Base-by-base conservation (phyloP, 75 land plant genomes). In the Selaginella tamariscina region DNA sequence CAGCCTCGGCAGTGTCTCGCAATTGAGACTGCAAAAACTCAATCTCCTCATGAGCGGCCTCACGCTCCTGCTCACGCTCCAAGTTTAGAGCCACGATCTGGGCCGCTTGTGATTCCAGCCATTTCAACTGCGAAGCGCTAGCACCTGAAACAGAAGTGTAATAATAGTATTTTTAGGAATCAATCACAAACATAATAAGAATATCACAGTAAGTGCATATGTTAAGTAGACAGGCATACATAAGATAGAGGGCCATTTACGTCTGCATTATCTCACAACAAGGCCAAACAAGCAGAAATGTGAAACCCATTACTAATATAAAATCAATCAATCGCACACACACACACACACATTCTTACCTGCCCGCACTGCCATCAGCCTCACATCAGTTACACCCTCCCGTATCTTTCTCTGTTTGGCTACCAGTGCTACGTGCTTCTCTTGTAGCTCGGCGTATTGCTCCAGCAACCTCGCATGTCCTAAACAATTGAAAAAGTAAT, bases 371-470 rank as follows among this genome's bases (percentile, higher is more conserved):
- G 88, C 95, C 55, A 85, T 83, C 75, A 55, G 81, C 69, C 84
- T 84, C 64, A 81, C 80, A 64, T 84, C 82, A n/a, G 72, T 81
- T 32, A 87, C 77, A 2, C 84, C 87, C 66, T 79, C 86, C 74
- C 82, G 75, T 18, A 89, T 83, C 28, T 70, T 73, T n/a, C 84
- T 60, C 59, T 82, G 81, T 56, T 72, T 79, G 24, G 55, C 81
- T 63, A 76, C 76, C 55, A 90, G 65, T 0, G 63, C 73, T 27
- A 75, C 71, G 30, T 90, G 70, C 72, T 84, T 85, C 71, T 90
- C 96, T 68, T 90, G 96, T 18, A 90, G 56, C 1, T 90, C 96
- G 9, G 82, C 96, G 69, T 87, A 87, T 68, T 90, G 96, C 29
- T 90, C 92, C 20, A 88, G 69, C 66, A 90, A 75, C 67, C 81